phyloP scores from a whole-genome alignment of 805 yeast species.

The Candida xiaguanensis region DNA sequence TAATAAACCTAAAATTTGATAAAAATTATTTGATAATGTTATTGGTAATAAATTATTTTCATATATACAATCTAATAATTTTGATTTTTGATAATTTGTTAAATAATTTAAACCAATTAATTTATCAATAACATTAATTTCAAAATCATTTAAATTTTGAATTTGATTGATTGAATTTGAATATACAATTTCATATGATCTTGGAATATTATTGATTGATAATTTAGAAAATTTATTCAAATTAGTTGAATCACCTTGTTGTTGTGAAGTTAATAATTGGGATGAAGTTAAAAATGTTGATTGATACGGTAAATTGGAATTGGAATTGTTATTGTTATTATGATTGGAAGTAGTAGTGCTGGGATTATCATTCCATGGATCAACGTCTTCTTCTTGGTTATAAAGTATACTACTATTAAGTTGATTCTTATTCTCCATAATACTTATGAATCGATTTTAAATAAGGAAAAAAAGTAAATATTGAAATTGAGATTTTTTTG shows the following conservation, averaged over 20 bases:
- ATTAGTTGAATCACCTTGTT: neutral
- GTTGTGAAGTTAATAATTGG: conserved; percentile 14
- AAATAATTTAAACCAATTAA: conserved; percentile 23
- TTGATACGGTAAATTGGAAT: conserved; percentile 5
- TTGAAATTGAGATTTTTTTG: too few relatives aligned
- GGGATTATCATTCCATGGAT: conserved; percentile 35
- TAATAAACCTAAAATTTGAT: conserved; percentile 36
- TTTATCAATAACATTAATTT: conserved; percentile 23
- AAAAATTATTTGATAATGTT: conserved; percentile 24
- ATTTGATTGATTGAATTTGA: conserved; percentile 14
- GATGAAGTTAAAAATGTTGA: conserved; percentile 23
- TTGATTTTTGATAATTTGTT: conserved; percentile 27
- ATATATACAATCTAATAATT: conserved; percentile 30
- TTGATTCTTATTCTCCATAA: neutral
- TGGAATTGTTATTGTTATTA: conserved; percentile 9
- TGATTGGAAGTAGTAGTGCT: conserved; percentile 23
- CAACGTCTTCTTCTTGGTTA: conserved; percentile 14
- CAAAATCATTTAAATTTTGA: conserved; percentile 26
- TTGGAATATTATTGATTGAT: conserved; percentile 22
- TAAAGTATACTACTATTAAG: neutral
- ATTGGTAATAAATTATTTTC: conserved; percentile 35
- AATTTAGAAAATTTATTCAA: conserved; percentile 1
- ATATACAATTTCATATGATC: conserved; percentile 24
- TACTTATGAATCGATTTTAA: neutral
- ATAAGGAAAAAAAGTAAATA: too few relatives aligned